Base-by-base conservation (phyloP, 371 early-diverging fungal genomes). In the Actinomucor elegans region DNA sequence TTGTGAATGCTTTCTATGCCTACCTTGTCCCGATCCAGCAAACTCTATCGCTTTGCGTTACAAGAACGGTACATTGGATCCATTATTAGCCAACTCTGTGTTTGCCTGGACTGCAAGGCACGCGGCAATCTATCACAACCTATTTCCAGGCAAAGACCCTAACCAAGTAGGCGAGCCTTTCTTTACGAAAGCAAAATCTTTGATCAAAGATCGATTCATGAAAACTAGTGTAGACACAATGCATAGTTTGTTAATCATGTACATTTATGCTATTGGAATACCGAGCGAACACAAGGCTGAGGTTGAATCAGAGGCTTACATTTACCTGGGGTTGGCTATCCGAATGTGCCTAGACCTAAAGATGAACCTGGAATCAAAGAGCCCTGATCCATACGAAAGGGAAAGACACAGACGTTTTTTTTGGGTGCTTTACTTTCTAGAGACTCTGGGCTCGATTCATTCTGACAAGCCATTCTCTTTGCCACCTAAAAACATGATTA, bases 81-180 rank as follows among this genome's bases (percentile, higher is more conserved):
- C 77, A 5, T 31, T 78, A 23, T 18, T 78, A 17, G 48, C 61
- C 7, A 71, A 75, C 54, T 65, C 75, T 10, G 55, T 72, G 2
- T 55, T 78, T 36, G 64, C 75, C 17, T 78, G 79, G 79, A 63
- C 79, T 14, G 70, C 75, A 12, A 57, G 79, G 8, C 79, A 78
- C 53, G 71, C 73, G 17, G 75, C 75, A 3, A 71, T 78, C 9
- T 72, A 72, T 40, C 79, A 78, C 33, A 63, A 61, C 28, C 44
- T 64, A 17, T 73, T 75, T 55, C 61, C 58, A 6, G 73, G 69
- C 2, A 66, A 66, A 50, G 75, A 78, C 43, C 79, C 79, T 4
- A 78, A 75, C 45, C 43, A 44, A 17, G 71, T 78, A 10, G 75
- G 79, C 1, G 63, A 75, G 37, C 59, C 50, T 0, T 78, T 64